phyloP scores from a whole-genome alignment of 140 eudicot species.

The Senecio squalidus region DNA sequence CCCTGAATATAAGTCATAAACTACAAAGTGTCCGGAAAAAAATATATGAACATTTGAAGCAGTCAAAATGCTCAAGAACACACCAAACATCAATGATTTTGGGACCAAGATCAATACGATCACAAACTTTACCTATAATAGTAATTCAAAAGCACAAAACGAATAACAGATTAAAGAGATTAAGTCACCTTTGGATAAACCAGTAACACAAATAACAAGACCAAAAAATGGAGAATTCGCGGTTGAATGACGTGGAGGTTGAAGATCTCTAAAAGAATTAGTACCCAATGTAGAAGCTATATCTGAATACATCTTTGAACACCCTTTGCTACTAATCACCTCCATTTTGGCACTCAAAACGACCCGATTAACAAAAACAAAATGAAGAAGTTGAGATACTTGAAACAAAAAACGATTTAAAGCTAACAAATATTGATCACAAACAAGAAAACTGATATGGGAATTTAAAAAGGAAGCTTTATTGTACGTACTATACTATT shows the following conservation, averaged over 20 bases:
- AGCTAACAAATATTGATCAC: not conserved
- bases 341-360: constrained; percentile 54
- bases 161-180: too few relatives aligned
- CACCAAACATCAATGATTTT: not conserved
- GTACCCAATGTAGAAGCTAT: constrained; percentile 36
- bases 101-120: constrained; percentile 4
- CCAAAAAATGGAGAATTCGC: constrained; percentile 56
- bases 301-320: constrained; percentile 61
- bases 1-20: not conserved
- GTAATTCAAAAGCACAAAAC: too few relatives aligned
- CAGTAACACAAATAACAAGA: constrained; percentile 82
- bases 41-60: too few relatives aligned
- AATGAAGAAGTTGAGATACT: constrained; percentile 7
- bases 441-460: constrained; percentile 7
- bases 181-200: constrained; percentile 70
- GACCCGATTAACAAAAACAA: constrained; percentile 3
- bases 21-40: too few relatives aligned
- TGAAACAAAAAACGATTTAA: not conserved
- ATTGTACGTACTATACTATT: not conserved
- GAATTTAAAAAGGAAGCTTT: constrained; percentile 22
- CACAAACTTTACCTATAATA: not conserved
- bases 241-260: constrained; percentile 30
- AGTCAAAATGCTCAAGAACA: constrained; percentile 14
- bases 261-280: constrained; percentile 34
- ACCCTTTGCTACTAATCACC: constrained; percentile 60